Percentiles rank a stretch among this genome's conserved stretches.
Conservation (phyloP, 164 flowering plant genomes). For the Annona squamosa region DNA sequence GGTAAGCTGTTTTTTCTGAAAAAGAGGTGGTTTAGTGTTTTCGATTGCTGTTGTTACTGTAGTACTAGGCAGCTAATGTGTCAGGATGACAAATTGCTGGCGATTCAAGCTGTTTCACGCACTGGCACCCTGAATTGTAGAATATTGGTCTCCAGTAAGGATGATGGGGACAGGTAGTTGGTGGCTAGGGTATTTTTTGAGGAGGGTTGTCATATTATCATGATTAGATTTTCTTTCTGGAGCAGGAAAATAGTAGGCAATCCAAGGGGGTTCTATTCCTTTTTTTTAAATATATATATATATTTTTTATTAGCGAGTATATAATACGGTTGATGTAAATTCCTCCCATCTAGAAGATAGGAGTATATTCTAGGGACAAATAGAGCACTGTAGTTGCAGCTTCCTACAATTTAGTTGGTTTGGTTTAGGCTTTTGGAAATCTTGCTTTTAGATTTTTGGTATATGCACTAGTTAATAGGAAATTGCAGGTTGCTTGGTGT, state of each 20-base stretch:
- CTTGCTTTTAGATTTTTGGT: background rate
- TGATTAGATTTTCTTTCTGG: too few relatives aligned
- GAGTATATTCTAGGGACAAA: background rate
- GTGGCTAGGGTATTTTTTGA: background rate
- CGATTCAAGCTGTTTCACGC: too few relatives aligned
- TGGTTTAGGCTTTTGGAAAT: background rate
- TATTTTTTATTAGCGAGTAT: too few relatives aligned
- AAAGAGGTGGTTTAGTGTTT: too few relatives aligned
- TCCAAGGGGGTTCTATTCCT: too few relatives aligned
- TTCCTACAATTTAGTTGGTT: background rate
- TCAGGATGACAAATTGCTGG: background rate
- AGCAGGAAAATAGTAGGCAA: too few relatives aligned
- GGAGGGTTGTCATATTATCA: background rate
- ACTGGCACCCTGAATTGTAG: background rate
- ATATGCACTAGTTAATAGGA: background rate
- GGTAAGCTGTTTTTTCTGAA: conserved; percentile 30
- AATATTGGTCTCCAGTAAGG: background rate
- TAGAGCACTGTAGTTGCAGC: background rate
- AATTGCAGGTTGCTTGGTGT: background rate
- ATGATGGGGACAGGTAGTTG: background rate
- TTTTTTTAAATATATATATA: too few relatives aligned
- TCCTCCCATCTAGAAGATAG: background rate
- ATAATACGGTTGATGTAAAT: background rate
- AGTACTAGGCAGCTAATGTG: background rate
- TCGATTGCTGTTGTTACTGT: background rate